Evolutionary conservation across 2,329 filamentous ascomycete genomes (phyloP), one percentile per base, ranked within the genome.

Genomic region (Periconia sp.): DNA sequence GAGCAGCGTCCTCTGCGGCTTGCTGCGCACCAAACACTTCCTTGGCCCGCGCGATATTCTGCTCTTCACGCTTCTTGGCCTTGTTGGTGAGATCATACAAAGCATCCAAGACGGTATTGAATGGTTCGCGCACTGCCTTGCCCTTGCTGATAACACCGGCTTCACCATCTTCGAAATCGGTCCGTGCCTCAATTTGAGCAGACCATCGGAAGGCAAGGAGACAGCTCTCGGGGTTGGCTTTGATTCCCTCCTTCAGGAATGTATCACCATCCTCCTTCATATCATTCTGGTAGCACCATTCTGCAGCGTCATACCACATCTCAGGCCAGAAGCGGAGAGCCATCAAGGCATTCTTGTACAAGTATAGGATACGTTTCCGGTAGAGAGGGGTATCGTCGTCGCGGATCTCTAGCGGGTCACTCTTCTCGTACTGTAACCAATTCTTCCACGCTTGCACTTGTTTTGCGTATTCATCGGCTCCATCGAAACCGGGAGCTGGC

Each of bases 401-500:
- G 68, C 90, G 90, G 49, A 97, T 79, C 20, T 96, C 90, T 2
- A 99, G 79, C 1, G 91, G 92, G 17, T 90, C 88, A 27, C n/a
- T 31, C 74, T 93, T 96, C 75, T 99, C 94, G 92, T 92, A 99
- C 5, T 87, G 81, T 60, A 99, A 89, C 94, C 95, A 99, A 60
- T 84, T 87, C 71, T 91, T 92, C 94, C 94, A 99, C 27, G 94
- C 80, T 45, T 90, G 85, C 44, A 96, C 87, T 73, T 99, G 95
- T 46, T 88, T 83, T 60, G 85, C 79, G 69, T 90, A 99, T 58
- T 96, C 92, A 20, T 87, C 82, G 56, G 96, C 86, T 2, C 94
- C 94, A 49, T 94, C 89, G 65, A 92, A 97, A 1, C 92, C 93
- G 43, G 86, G 85, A 6, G 89, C 86, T 7, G 94, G 93, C 1